These are phyloP conservation scores for Gossypium bickii DNA, from an alignment of 345 rosid genomes.

Conservation along the genomic window DNA sequence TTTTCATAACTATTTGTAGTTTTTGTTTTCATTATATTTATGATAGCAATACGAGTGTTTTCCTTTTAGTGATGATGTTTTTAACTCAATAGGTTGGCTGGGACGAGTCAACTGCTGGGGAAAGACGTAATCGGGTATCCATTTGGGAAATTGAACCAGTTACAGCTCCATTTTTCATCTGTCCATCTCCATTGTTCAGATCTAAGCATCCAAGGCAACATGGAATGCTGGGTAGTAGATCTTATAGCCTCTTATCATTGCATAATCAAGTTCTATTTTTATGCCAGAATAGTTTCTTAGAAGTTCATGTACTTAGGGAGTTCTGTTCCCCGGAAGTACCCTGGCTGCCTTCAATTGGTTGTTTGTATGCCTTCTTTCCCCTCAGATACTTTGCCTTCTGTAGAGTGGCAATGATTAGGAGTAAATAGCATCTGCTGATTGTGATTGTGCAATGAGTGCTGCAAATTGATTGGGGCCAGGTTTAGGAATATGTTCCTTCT, in stretches of 20 bases:
- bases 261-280: not conserved
- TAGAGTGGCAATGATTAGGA: not conserved
- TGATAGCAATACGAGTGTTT: not conserved
- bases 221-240: conserved; percentile 64
- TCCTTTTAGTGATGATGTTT: not conserved
- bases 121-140: conserved; percentile 76
- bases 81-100: conserved; percentile 74
- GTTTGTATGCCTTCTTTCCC: conserved; percentile 9
- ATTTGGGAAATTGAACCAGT: conserved; percentile 97
- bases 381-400: not conserved
- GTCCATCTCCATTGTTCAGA: conserved; percentile 89
- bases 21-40: not conserved
- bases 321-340: conserved; percentile 1
- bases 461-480: not conserved
- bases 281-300: not conserved
- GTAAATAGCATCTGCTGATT: not conserved
- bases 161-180: conserved; percentile 84
- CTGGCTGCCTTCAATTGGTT: conserved; percentile 3
- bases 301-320: not conserved
- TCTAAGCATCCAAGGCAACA: conserved; percentile 73
- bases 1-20: not conserved
- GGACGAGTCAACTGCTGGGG: conserved; percentile 97
- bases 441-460: not conserved
- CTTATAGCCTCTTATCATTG: not conserved
- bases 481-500: conserved; percentile 9